Evolutionary conservation across 164 flowering plant species (phyloP).

Genomic region (Dillenia suffruticosa): DNA sequence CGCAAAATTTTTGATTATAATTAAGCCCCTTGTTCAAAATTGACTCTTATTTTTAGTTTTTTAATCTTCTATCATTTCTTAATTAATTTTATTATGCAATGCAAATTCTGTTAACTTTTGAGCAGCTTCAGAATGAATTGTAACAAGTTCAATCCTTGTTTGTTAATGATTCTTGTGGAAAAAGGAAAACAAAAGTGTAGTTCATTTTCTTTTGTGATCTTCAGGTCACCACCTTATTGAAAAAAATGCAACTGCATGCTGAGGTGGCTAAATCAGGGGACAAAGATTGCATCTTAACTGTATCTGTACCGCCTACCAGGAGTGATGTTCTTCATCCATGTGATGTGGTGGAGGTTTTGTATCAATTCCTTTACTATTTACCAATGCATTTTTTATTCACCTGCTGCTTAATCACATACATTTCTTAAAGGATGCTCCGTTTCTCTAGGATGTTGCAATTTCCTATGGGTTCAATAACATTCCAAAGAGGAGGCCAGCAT

Average conservation of each 20-base stretch:
- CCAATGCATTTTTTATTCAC: background rate
- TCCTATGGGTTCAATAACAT: conserved; percentile 79
- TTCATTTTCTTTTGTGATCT: background rate
- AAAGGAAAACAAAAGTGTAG: background rate
- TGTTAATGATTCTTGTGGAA: no score
- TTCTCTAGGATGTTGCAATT: conserved; percentile 72
- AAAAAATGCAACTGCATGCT: conserved; percentile 83
- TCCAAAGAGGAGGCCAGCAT: conserved; percentile 54
- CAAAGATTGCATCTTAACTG: conserved; percentile 30
- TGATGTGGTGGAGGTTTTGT: conserved; percentile 91
- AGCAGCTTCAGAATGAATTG: no score
- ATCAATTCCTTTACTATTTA: conserved; percentile 1
- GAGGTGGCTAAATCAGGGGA: conserved; percentile 38
- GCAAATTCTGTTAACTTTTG: no score
- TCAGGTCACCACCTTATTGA: conserved; percentile 59
- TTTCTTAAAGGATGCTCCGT: conserved; percentile 6
- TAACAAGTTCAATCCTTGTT: no score
- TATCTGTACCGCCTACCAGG: conserved; percentile 91
- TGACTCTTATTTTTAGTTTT: no score
- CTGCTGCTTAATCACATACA: background rate
- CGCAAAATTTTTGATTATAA: no score
- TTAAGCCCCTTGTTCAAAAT: no score
- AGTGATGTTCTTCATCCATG: conserved; percentile 96
- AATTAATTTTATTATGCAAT: no score
- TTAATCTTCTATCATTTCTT: no score